Percentiles rank a stretch among this genome's conserved stretches.
Evolutionary conservation across 1,139 yeast genomes (phyloP).

Genomic region (Pichia sorboxylosa): DNA sequence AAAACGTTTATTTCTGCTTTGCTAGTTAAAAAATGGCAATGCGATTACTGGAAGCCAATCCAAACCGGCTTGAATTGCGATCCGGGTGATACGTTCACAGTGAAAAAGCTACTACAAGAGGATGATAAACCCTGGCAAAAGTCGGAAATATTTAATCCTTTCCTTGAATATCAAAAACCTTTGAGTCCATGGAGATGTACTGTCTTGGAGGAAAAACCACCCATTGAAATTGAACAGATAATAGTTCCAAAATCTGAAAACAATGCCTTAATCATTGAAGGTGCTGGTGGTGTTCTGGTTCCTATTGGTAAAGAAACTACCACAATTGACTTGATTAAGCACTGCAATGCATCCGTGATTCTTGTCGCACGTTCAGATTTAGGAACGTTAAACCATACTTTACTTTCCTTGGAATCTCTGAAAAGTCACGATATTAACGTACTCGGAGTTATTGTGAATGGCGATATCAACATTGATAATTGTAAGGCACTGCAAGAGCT

Average conservation of each 20-base stretch:
- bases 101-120: constrained; percentile 6
- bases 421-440: constrained; percentile 13
- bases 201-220: constrained; percentile 14
- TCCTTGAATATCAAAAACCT: constrained; percentile 18
- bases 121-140: constrained; percentile 10
- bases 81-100: constrained; percentile 22
- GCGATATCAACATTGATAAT: constrained; percentile 19
- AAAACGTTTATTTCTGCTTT: constrained; percentile 24
- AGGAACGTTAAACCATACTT: constrained; percentile 26
- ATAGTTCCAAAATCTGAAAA: constrained; percentile 1
- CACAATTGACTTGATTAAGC: constrained; percentile 21
- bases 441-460: constrained; percentile 23
- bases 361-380: constrained; percentile 24
- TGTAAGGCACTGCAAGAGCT: constrained; percentile 13
- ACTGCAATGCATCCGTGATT: constrained; percentile 18
- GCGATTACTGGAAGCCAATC: constrained; percentile 26
- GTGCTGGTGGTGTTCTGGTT: constrained; percentile 26
- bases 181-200: constrained; percentile 25
- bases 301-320: constrained; percentile 21
- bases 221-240: constrained; percentile 4
- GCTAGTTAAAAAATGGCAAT: constrained; percentile 21
- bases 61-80: constrained; percentile 25
- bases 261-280: constrained; percentile 18
- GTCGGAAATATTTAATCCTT: constrained; percentile 12
- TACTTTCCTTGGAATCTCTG: constrained; percentile 22